Conservation (phyloP, 768 basidiomycete genomes). For the Boletus coccyginus region DNA sequence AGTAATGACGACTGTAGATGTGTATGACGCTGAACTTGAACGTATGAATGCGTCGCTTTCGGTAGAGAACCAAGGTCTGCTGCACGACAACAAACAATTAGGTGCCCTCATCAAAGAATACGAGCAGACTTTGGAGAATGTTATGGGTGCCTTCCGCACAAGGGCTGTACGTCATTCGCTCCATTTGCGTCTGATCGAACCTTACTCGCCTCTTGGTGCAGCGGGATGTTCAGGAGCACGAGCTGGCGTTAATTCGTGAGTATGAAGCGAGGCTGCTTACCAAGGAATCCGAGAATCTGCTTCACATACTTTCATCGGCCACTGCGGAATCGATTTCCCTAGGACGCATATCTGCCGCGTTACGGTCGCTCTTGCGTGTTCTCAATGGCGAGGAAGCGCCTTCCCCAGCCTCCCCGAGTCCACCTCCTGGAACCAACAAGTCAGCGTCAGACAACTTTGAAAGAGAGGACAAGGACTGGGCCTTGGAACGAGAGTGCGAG, state of each 20-base stretch:
- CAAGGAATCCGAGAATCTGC: constrained; percentile 66
- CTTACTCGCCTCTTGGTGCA: constrained; percentile 29
- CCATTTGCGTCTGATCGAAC: neutral
- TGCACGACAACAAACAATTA: constrained; percentile 96
- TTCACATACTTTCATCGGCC: constrained; percentile 54
- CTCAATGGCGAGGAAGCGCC: constrained; percentile 61
- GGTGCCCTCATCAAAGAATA: constrained; percentile 91
- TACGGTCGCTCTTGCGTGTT: constrained; percentile 68
- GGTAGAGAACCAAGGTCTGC: constrained; percentile 78
- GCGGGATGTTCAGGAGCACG: constrained; percentile 92
- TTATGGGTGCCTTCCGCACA: constrained; percentile 90
- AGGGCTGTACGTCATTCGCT: constrained; percentile 69
- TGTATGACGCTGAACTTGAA: constrained; percentile 87
- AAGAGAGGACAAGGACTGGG: constrained; percentile 64
- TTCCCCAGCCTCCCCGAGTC: neutral
- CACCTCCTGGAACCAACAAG: constrained; percentile 3
- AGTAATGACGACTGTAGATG: constrained; percentile 52
- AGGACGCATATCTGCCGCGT: constrained; percentile 61
- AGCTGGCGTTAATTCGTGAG: constrained; percentile 84
- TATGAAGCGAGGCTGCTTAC: constrained; percentile 84
- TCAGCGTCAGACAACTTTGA: constrained; percentile 8
- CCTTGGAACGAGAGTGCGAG: constrained; percentile 89
- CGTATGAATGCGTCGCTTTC: constrained; percentile 78
- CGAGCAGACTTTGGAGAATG: constrained; percentile 90
- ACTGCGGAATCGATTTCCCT: constrained; percentile 68